Percentiles rank a stretch among this genome's conserved stretches.
Evolutionary conservation across 305 asterid species (phyloP).

Genomic region (Solanum chacoense): DNA sequence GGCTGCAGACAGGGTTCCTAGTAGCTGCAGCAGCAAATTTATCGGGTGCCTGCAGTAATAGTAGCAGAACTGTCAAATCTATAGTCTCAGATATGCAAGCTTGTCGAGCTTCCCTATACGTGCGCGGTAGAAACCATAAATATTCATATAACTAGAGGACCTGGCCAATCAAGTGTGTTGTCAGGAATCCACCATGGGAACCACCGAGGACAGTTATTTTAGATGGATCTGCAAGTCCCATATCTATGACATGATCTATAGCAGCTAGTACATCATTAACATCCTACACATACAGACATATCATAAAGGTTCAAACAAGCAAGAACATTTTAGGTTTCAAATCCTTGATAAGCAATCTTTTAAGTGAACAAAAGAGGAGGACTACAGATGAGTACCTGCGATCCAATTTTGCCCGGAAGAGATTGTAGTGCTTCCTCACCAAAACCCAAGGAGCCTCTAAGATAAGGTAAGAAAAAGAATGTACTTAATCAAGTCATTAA

Average conservation of each 20-base stretch:
- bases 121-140: neutral
- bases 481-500: neutral
- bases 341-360: neutral
- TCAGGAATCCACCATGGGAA: conserved; percentile 96
- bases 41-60: conserved; percentile 58
- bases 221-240: conserved; percentile 84
- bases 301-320: neutral
- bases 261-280: conserved; percentile 80
- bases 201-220: conserved; percentile 85
- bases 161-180: conserved; percentile 96
- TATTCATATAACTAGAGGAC: conserved; percentile 12
- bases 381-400: conserved; percentile 33
- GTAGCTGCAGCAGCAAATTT: conserved; percentile 81
- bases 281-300: conserved; percentile 34
- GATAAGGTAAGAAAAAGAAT: neutral
- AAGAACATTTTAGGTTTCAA: neutral
- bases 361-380: neutral
- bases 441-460: conserved; percentile 92
- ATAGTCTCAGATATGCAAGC: neutral
- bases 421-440: conserved; percentile 97
- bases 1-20: conserved; percentile 85
- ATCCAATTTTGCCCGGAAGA: neutral
- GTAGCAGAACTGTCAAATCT: neutral
- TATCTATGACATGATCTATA: conserved; percentile 46
- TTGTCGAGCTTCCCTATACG: neutral